These are phyloP conservation scores for Fusarium oligoseptatum DNA, from an alignment of 2,329 filamentous ascomycete species.

Conservation along the genomic window DNA sequence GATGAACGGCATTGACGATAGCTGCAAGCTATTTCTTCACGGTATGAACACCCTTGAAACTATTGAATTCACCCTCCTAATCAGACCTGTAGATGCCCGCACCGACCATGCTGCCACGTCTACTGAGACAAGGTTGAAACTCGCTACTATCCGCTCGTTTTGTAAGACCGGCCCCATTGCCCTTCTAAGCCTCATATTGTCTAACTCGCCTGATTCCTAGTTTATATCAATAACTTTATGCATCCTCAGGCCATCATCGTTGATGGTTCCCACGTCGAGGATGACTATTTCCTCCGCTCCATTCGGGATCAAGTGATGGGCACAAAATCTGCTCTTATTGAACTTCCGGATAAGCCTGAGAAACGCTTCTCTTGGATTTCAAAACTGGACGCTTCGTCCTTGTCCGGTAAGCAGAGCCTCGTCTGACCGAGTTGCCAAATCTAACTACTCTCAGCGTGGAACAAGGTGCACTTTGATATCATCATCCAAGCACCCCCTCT, in stretches of 20 bases:
- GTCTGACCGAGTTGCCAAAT: constrained; percentile 30
- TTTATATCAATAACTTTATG: constrained; percentile 79
- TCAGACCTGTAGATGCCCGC: constrained; percentile 72
- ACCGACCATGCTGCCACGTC: constrained; percentile 80
- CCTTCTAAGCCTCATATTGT: neutral
- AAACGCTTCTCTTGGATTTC: constrained; percentile 82
- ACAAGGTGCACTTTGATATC: constrained; percentile 83
- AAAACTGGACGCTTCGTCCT: constrained; percentile 78
- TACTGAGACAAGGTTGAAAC: constrained; percentile 76
- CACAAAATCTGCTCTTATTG: constrained; percentile 75
- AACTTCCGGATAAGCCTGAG: constrained; percentile 74
- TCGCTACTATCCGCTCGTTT: constrained; percentile 74
- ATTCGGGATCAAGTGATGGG: constrained; percentile 67
- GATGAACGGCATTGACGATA: constrained; percentile 82
- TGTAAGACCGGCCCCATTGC: constrained; percentile 55
- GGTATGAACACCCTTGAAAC: constrained; percentile 53
- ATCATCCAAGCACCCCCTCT: constrained; percentile 80
- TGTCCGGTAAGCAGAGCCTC: constrained; percentile 66
- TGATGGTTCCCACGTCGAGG: constrained; percentile 76
- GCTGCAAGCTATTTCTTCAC: constrained; percentile 75
- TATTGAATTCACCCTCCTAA: constrained; percentile 25
- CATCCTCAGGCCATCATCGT: constrained; percentile 82
- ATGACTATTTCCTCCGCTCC: constrained; percentile 74
- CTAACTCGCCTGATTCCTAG: constrained; percentile 49
- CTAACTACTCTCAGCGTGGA: constrained; percentile 72